phyloP scores from a whole-genome alignment of 208 protist genomes.

The Trypanosoma lewisi region DNA sequence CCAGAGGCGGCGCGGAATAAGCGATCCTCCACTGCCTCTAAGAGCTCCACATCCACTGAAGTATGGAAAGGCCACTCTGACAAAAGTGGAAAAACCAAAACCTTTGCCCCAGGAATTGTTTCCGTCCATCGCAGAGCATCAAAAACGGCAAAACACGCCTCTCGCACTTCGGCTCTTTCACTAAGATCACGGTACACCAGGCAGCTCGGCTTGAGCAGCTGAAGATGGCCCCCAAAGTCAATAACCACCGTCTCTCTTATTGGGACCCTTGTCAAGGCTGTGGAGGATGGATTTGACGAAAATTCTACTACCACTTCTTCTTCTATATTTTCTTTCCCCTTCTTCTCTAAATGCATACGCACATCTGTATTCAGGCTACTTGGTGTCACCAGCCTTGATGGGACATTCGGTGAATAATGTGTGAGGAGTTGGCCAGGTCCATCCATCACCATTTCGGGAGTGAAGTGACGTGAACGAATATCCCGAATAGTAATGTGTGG shows the following conservation, averaged over 20 bases:
- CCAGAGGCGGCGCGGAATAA: conserved; percentile 90
- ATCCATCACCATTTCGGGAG: conserved; percentile 61
- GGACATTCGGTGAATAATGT: conserved; percentile 85
- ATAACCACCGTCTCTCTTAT: conserved; percentile 56
- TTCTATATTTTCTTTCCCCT: no score
- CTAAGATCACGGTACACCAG: conserved; percentile 75
- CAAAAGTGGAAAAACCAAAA: conserved; percentile 82
- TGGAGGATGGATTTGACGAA: background rate
- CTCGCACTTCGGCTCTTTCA: conserved; percentile 36
- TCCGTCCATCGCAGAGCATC: conserved; percentile 85
- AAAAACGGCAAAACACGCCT: conserved; percentile 82
- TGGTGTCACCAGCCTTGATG: conserved; percentile 69
- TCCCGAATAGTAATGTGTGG: conserved; percentile 60
- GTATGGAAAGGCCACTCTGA: conserved; percentile 75
- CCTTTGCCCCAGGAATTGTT: conserved; percentile 43
- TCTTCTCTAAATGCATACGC: conserved; percentile 1
- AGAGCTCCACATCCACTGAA: conserved; percentile 42
- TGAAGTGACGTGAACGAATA: conserved; percentile 43
- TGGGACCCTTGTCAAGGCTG: conserved; percentile 7
- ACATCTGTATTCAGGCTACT: conserved; percentile 33
- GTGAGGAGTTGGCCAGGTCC: conserved; percentile 91
- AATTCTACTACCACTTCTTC: conserved; percentile 19
- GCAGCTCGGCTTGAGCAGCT: conserved; percentile 29
- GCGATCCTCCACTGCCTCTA: conserved; percentile 85
- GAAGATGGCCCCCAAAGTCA: conserved; percentile 68